Base-by-base conservation (phyloP, 208 protist genomes). In the Vickermania ingenoplastis region DNA sequence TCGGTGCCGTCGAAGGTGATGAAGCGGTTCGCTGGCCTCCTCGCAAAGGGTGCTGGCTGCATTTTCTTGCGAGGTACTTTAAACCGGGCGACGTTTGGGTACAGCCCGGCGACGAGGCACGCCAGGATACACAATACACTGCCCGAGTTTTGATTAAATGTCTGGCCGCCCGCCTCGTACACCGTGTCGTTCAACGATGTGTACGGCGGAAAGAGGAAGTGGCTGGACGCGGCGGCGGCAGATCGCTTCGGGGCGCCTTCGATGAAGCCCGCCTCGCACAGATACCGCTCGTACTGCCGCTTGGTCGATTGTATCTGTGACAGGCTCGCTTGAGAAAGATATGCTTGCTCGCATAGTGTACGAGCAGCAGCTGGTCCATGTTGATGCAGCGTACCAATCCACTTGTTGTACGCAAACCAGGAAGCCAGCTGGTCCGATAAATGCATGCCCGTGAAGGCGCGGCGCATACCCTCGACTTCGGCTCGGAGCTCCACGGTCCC, bases 81-180 rank as follows among this genome's bases (percentile, higher is more conserved):
- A 30, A 83, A 61, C 25, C 68, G 76, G 11, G 91, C 91, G 11
- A 97, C 75, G 56, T 97, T 97, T n/a, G 95, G 95, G 75, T 97
- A 97, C 21, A 98, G 83, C 4, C 95, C 96, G n/a, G 93, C 92
- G 29, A 92, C 91, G 2, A 98, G 60, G 23, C 89, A 93, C 0
- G 93, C 87, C 22, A 91, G 72, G 55, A 97, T 83, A 56, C 92
- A 87, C 29, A 85, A 78, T n/a, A 67, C 59, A 60, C 89, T 96
- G 21, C 60, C 67, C 2, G 79, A 81, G 69, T 97, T 96, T 5
- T 62, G 57, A 66, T 98, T 97, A 60, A 83, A 91, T 22, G 64
- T 59, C 31, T 61, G 57, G 3, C 90, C 92, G 57, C 87, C 86
- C 11, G 85, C 75, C 71, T 97, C 89, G 63, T 90, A 94, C 7